Evolutionary conservation across 805 yeast genomes (phyloP).

Genomic region (Spathaspora hagerdaliae): DNA sequence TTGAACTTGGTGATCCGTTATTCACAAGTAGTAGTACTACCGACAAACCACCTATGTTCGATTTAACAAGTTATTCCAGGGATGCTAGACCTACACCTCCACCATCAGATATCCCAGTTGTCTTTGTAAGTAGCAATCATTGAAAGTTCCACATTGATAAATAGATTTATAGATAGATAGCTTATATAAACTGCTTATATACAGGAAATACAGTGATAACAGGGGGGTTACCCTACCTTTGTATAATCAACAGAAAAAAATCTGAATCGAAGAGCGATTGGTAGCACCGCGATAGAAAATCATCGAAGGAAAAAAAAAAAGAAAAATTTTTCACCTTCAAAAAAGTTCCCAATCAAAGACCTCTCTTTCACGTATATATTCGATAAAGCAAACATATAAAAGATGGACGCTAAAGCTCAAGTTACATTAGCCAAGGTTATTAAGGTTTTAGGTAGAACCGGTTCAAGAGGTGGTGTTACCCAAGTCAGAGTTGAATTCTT

Average conservation of each 20-base stretch:
- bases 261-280: too few relatives aligned
- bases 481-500: slow-evolving; percentile 48
- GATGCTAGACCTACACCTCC: background rate
- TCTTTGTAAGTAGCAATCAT: slow-evolving; percentile 5
- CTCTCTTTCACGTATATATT: background rate
- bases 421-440: slow-evolving; percentile 99
- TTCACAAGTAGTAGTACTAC: too few relatives aligned
- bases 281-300: too few relatives aligned
- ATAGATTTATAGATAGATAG: background rate
- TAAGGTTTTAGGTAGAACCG: slow-evolving; percentile 99
- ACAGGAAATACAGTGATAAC: background rate
- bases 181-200: background rate
- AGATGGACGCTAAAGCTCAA: slow-evolving; percentile 55
- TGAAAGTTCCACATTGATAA: background rate
- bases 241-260: too few relatives aligned
- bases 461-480: slow-evolving; percentile 95
- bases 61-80: too few relatives aligned
- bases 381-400: background rate
- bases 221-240: background rate
- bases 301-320: too few relatives aligned
- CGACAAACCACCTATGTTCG: too few relatives aligned
- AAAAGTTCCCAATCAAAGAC: background rate
- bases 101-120: slow-evolving; percentile 3
- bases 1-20: too few relatives aligned
- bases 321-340: background rate